Evolutionary conservation across 164 flowering plant species (phyloP), one percentile per base, ranked within the genome.

Genomic region (Cinnamomum chago): DNA sequence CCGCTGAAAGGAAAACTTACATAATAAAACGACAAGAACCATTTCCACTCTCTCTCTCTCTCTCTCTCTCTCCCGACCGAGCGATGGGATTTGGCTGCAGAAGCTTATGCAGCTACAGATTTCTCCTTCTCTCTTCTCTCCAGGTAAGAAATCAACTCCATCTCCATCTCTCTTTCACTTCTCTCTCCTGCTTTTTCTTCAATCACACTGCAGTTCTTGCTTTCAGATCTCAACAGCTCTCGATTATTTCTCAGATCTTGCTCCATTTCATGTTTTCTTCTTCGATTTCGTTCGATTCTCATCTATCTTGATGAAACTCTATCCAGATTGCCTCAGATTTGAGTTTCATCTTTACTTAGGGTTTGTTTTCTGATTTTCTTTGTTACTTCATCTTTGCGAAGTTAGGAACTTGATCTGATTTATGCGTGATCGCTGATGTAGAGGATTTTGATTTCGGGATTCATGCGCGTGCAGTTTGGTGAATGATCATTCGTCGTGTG

Each of bases 91-190:
- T 23, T 28, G 14, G 35, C 2, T 60, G 51, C 13, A 28, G 24
- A 60, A 71, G 65, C 66, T 58, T 33, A 52, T 58, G 65, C 66
- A 71, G 65, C 73, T 71, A 65, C 27, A 10, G 73, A 35, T 71
- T 71, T 58, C 73, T 71, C 22, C 64, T 58, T n/a, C 9, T 58
- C 24, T 20, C 9, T n/a, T 27, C 35, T 14, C 23, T 71, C 18
- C 73, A 58, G 66, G 73, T 20, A 60, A 58, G 73, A 58, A 20
- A 58, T 71, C 50, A 2, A 22, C 62, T 2, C 62, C 50, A 14
- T 13, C 30, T 12, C 14, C 20, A 24, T 58, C 72, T 51, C 22
- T 25, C 24, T 9, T 0, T 2, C 30, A 0, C 18, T 25, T 14
- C 24, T 23, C 22, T 12, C 25, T 23, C 62, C n/a, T 27, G 17